A percentile compares a stretch with the other conserved stretches of the same genome.
phyloP scores from a whole-genome alignment of 2,329 filamentous ascomycete genomes.

The Calonectria hawksworthii region DNA sequence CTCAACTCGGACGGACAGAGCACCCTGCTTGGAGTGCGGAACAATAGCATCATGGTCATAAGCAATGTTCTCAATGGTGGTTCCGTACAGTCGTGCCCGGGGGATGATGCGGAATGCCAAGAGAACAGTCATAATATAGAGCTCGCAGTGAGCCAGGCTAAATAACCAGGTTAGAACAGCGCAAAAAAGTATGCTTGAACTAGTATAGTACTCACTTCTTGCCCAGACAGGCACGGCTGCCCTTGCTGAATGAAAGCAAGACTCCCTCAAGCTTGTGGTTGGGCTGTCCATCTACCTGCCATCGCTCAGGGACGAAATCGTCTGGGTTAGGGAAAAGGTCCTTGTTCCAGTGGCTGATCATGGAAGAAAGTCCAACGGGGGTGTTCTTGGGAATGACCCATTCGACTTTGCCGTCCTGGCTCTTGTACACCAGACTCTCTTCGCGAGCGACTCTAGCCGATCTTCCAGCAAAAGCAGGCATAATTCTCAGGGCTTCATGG shows the following conservation, averaged over 20 bases:
- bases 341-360: constrained; percentile 49
- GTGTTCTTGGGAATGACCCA: constrained; percentile 48
- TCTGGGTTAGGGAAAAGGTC: constrained; percentile 50
- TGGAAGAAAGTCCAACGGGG: constrained; percentile 50
- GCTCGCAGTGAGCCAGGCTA: constrained; percentile 39
- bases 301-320: constrained; percentile 52
- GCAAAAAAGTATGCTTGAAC: rapidly evolving
- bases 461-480: constrained; percentile 47
- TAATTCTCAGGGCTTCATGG: constrained; percentile 53
- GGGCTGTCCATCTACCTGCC: constrained; percentile 39
- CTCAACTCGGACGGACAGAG: constrained; percentile 30
- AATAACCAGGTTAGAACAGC: background rate
- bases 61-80: constrained; percentile 33
- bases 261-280: constrained; percentile 45
- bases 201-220: constrained; percentile 31
- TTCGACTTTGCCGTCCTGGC: constrained; percentile 31
- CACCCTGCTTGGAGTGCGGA: constrained; percentile 36
- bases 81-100: constrained; percentile 31
- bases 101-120: constrained; percentile 35
- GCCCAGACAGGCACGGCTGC: constrained; percentile 40
- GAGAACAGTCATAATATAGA: constrained; percentile 35
- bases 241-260: constrained; percentile 39
- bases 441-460: constrained; percentile 41
- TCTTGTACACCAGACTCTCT: constrained; percentile 47
- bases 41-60: constrained; percentile 41